Conservation (phyloP, 2,329 filamentous ascomycete genomes). For the Neophaeococcomyces aloes region DNA sequence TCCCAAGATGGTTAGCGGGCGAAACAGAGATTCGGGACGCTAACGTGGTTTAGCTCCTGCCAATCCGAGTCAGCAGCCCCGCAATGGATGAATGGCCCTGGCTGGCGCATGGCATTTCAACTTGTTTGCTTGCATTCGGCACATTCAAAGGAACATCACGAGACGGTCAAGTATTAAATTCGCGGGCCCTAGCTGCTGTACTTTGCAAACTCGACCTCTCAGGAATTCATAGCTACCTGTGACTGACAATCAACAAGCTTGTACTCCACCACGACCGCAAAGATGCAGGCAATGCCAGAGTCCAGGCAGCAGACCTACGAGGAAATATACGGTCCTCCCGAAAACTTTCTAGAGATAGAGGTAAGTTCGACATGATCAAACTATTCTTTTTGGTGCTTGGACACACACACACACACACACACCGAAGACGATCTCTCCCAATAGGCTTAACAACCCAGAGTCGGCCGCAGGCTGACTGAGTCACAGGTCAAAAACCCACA, state of each 20-base stretch:
- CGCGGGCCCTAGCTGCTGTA: not conserved
- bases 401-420: too few relatives aligned
- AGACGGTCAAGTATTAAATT: not conserved
- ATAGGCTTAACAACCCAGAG: constrained; percentile 8
- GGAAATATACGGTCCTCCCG: constrained; percentile 95
- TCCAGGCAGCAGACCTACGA: constrained; percentile 89
- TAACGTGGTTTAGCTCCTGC: not conserved
- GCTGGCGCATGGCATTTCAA: not conserved
- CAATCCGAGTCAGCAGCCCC: not conserved
- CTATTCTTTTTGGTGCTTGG: not conserved
- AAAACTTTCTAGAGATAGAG: constrained; percentile 99
- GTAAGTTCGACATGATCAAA: constrained; percentile 37
- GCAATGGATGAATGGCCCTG: constrained; percentile 3
- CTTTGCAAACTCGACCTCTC: too few relatives aligned
- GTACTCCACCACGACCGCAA: constrained; percentile 15
- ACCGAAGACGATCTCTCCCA: not conserved
- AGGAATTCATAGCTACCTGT: too few relatives aligned
- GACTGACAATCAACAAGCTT: not conserved
- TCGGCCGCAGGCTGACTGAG: constrained; percentile 1
- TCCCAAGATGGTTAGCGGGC: not conserved
- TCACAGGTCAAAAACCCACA: constrained; percentile 77
- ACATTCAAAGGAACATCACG: not conserved
- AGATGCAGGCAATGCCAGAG: constrained; percentile 54
- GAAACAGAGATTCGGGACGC: not conserved
- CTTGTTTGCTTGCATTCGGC: too few relatives aligned